These are phyloP conservation scores for Colletotrichum liriopes DNA, from an alignment of 2,329 filamentous ascomycete genomes.

Conservation along the genomic window DNA sequence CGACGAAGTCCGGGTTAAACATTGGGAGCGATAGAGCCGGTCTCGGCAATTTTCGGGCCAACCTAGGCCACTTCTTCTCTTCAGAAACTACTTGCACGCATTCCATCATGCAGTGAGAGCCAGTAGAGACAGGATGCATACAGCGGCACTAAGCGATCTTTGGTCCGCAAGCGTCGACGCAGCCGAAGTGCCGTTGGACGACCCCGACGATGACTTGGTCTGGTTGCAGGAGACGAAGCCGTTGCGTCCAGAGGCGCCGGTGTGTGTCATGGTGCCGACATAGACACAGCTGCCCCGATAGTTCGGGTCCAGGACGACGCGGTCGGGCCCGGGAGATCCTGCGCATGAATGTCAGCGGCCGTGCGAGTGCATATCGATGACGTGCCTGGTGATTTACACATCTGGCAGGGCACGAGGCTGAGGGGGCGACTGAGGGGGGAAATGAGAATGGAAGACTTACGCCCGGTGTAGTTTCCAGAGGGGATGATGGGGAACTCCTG, in stretches of 20 bases:
- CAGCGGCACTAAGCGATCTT: background rate
- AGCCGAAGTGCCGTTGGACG: conserved; percentile 5
- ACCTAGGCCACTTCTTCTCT: background rate
- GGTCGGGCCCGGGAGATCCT: conserved; percentile 77
- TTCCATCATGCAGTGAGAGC: conserved; percentile 24
- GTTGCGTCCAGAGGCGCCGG: conserved; percentile 75
- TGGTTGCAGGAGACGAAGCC: conserved; percentile 75
- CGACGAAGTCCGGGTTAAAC: background rate
- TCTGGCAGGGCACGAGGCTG: background rate
- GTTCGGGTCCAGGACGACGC: conserved; percentile 73
- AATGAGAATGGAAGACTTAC: conserved; percentile 46
- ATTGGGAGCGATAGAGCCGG: too few relatives aligned
- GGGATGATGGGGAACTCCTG: conserved; percentile 57
- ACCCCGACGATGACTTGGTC: conserved; percentile 6
- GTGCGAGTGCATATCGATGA: background rate
- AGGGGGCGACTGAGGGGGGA: background rate
- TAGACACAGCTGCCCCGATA: conserved; percentile 59
- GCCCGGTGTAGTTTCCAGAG: conserved; percentile 53
- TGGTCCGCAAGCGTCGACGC: background rate
- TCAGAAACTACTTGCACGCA: background rate
- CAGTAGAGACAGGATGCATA: conserved; percentile 24
- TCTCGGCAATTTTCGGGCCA: background rate
- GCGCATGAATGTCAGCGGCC: conserved; percentile 25
- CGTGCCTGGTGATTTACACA: background rate
- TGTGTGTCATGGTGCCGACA: conserved; percentile 79